These are phyloP conservation scores for Aspergillus sp. DNA, from an alignment of 2,329 filamentous ascomycete species.

Conservation along the genomic window DNA sequence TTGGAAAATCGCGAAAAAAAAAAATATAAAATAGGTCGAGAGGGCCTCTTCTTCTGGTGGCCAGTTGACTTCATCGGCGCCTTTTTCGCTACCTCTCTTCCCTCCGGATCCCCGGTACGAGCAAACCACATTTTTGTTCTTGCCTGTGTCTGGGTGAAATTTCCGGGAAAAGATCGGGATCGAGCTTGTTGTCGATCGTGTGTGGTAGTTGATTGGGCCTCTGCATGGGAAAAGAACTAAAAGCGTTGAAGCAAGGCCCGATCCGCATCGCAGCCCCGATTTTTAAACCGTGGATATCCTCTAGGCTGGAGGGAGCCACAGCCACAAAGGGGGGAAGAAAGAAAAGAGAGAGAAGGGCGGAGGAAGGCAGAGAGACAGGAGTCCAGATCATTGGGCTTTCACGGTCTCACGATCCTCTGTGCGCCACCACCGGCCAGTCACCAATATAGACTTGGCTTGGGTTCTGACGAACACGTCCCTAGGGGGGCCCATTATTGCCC, in stretches of 20 bases:
- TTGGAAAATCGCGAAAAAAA: neutral
- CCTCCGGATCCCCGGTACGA: neutral
- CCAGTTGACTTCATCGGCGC: neutral
- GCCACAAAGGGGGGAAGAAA: slow-evolving; percentile 1
- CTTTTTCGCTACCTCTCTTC: neutral
- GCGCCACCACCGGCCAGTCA: slow-evolving; percentile 9
- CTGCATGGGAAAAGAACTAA: slow-evolving; percentile 1
- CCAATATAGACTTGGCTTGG: slow-evolving; percentile 3
- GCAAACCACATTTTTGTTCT: neutral
- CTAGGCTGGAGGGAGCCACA: slow-evolving; percentile 6
- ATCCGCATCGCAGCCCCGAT: slow-evolving; percentile 8
- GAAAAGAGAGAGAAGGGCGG: neutral
- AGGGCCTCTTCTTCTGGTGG: neutral
- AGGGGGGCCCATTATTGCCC: slow-evolving; percentile 11
- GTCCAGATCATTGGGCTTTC: neutral
- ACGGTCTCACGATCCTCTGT: neutral
- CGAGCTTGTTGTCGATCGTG: slow-evolving; percentile 6
- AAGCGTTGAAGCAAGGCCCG: slow-evolving; percentile 9
- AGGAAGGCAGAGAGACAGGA: neutral
- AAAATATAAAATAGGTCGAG: neutral
- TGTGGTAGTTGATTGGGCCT: slow-evolving; percentile 4
- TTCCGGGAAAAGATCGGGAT: neutral
- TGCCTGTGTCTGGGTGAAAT: neutral
- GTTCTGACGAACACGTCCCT: slow-evolving; percentile 10
- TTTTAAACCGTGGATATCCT: slow-evolving; percentile 8